Percentiles rank a stretch among this genome's conserved stretches.
These are phyloP conservation scores for Dactylonectria macrodidyma DNA, from an alignment of 2,329 filamentous ascomycete genomes.

Conservation along the genomic window DNA sequence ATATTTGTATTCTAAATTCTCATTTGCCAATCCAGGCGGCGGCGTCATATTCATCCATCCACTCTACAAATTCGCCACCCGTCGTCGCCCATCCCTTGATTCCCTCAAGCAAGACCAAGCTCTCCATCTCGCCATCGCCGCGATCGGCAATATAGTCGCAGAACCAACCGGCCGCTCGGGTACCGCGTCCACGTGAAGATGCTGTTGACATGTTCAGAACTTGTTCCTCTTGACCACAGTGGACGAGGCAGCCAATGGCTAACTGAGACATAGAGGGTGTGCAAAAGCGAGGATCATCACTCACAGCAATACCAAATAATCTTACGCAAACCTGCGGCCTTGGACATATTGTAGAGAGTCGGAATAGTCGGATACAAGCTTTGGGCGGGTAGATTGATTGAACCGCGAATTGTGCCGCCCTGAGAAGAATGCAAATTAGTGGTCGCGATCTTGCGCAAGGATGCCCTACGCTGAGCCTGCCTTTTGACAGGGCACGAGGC, in stretches of 20 bases:
- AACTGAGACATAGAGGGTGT: neutral
- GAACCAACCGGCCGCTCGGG: slow-evolving; percentile 69
- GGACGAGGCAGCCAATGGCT: neutral
- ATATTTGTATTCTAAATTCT: neutral
- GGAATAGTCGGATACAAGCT: slow-evolving; percentile 60
- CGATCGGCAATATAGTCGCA: slow-evolving; percentile 63
- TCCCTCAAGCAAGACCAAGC: slow-evolving; percentile 64
- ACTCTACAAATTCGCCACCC: slow-evolving; percentile 61
- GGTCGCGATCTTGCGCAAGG: neutral
- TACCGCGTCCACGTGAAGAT: slow-evolving; percentile 68
- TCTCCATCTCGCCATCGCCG: slow-evolving; percentile 59
- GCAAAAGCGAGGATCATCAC: slow-evolving; percentile 28
- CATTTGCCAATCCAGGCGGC: slow-evolving; percentile 48
- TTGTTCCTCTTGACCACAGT: no score
- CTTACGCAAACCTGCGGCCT: slow-evolving; percentile 55
- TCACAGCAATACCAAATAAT: slow-evolving; percentile 66
- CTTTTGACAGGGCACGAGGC: neutral
- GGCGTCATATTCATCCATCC: slow-evolving; percentile 64
- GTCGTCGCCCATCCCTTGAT: slow-evolving; percentile 69
- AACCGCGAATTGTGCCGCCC: slow-evolving; percentile 70
- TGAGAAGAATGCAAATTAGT: slow-evolving; percentile 42
- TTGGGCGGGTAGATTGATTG: slow-evolving; percentile 67
- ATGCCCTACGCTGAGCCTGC: no score
- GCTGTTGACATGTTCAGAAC: slow-evolving; percentile 53
- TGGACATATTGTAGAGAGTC: slow-evolving; percentile 59